Conservation (phyloP, 2,329 filamentous ascomycete species). For the Pyrenophora tritici-repentis region DNA sequence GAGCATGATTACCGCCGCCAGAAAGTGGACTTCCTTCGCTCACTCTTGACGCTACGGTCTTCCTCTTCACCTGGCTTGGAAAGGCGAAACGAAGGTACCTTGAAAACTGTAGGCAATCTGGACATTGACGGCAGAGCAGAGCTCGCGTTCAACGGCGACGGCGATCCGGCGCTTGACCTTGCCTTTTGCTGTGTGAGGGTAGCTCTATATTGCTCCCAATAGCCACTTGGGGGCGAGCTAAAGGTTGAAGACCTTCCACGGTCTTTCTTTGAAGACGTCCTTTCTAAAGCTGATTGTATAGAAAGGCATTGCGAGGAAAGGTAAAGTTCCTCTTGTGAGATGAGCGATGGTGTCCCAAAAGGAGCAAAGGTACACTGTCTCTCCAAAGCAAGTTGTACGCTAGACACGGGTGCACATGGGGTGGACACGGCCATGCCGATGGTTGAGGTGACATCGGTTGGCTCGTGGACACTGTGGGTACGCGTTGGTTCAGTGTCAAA, state of each 20-base stretch:
- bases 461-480: neutral
- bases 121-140: constrained; percentile 8
- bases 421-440: constrained; percentile 24
- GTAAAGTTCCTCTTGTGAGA: constrained; percentile 2
- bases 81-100: constrained; percentile 11
- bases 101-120: constrained; percentile 9
- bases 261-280: neutral
- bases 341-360: constrained; percentile 2
- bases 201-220: constrained; percentile 19
- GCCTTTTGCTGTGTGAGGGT: constrained; percentile 15
- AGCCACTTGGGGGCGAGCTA: constrained; percentile 7
- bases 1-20: constrained; percentile 13
- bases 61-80: constrained; percentile 10
- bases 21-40: constrained; percentile 16
- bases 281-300: neutral
- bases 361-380: neutral
- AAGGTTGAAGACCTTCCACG: neutral
- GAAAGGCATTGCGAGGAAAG: constrained; percentile 1
- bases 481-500: constrained; percentile 2
- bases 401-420: constrained; percentile 9
- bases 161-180: neutral
- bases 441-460: neutral
- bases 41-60: constrained; percentile 14
- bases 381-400: neutral
- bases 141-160: neutral